Evolutionary conservation across 2,329 filamentous ascomycete genomes (phyloP).

Genomic region (Sclerotinia subarctica): DNA sequence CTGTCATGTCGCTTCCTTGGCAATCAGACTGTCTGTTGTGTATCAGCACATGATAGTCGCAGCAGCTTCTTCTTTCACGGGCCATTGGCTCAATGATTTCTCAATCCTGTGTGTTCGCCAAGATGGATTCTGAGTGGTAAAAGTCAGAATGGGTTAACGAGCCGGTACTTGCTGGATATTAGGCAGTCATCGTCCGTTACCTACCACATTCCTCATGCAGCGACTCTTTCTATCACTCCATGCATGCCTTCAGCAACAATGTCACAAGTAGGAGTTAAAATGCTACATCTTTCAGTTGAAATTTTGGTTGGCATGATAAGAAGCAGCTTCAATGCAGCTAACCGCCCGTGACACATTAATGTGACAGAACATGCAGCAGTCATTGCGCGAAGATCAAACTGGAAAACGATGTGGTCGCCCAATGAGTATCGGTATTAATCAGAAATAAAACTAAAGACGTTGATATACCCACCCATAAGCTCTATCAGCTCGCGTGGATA

Average conservation of each 20-base stretch:
- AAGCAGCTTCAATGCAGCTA: neutral
- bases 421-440: neutral
- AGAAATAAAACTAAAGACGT: neutral
- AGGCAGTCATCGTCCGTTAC: neutral
- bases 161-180: neutral
- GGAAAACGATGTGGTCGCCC: no score
- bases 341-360: neutral
- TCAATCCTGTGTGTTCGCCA: neutral
- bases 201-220: no score
- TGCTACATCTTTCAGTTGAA: no score
- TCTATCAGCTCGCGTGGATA: neutral
- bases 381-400: neutral
- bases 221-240: no score
- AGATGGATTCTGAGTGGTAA: neutral
- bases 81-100: neutral
- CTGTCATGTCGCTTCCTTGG: neutral
- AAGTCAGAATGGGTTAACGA: no score
- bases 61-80: neutral
- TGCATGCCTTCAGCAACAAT: neutral
- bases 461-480: neutral
- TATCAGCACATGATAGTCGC: neutral
- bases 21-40: neutral
- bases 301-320: neutral
- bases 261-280: neutral
- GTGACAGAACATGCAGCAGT: neutral